Conservation (phyloP, 768 basidiomycete genomes). For the Kwoniella bestiolae region DNA sequence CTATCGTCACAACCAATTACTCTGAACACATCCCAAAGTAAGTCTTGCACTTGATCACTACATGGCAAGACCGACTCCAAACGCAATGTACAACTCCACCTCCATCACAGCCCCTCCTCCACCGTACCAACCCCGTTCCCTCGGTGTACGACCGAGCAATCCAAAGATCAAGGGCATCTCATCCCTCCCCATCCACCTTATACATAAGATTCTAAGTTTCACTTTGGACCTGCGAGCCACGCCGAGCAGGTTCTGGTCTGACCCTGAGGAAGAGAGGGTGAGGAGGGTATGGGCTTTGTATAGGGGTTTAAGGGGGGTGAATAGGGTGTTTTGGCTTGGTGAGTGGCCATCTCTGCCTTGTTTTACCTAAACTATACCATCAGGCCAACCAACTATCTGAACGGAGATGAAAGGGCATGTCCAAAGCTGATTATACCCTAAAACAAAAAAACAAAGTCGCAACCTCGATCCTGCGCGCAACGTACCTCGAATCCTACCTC, state of each 20-base stretch:
- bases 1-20: too few relatives aligned
- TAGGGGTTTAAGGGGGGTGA: conserved; percentile 36
- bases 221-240: conserved; percentile 40
- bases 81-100: conserved; percentile 13
- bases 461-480: conserved; percentile 36
- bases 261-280: conserved; percentile 38
- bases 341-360: too few relatives aligned
- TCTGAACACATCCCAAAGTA: too few relatives aligned
- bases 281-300: conserved; percentile 45
- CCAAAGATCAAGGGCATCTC: conserved; percentile 19
- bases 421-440: too few relatives aligned
- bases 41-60: too few relatives aligned
- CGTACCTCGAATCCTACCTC: conserved; percentile 26
- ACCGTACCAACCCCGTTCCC: conserved; percentile 24
- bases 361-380: too few relatives aligned
- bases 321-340: conserved; percentile 46
- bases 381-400: neutral
- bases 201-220: conserved; percentile 36
- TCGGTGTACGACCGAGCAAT: neutral
- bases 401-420: neutral
- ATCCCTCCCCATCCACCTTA: conserved; percentile 33
- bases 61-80: neutral
- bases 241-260: conserved; percentile 32
- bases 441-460: conserved; percentile 26
- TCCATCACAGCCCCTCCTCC: conserved; percentile 22